Evolutionary conservation across 2,329 filamentous ascomycete genomes (phyloP).

Genomic region (Rachicladosporium sp.): DNA sequence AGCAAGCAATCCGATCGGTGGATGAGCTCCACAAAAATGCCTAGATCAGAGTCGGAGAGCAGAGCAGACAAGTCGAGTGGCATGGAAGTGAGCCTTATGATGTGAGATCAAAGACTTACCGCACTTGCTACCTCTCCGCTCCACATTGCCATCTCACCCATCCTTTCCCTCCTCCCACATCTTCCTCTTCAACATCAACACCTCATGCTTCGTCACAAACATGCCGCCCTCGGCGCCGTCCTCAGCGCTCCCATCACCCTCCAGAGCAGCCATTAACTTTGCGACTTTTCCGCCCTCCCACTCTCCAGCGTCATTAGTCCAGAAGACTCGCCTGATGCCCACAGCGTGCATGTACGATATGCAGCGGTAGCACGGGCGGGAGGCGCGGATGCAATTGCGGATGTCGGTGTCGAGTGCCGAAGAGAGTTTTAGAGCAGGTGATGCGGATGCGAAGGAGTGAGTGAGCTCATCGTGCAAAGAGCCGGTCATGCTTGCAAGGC

Average conservation of each 20-base stretch:
- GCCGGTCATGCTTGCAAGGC: slow-evolving; percentile 9
- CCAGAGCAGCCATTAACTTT: slow-evolving; percentile 36
- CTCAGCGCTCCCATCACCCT: slow-evolving; percentile 16
- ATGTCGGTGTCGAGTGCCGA: slow-evolving; percentile 6
- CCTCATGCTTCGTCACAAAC: slow-evolving; percentile 43
- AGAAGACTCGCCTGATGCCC: slow-evolving; percentile 42
- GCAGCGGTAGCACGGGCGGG: slow-evolving; percentile 41
- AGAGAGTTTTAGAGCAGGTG: not conserved
- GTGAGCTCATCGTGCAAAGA: slow-evolving; percentile 39
- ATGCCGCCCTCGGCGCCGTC: slow-evolving; percentile 18
- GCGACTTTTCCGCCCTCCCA: slow-evolving; percentile 42
- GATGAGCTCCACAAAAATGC: too few species aligned
- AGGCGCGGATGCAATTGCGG: slow-evolving; percentile 23
- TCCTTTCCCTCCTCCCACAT: slow-evolving; percentile 11
- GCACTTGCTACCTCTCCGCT: too few species aligned
- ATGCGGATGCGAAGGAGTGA: slow-evolving; percentile 9
- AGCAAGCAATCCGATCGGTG: too few species aligned
- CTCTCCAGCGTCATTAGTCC: slow-evolving; percentile 37
- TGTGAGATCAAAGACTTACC: too few species aligned
- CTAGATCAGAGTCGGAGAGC: too few species aligned
- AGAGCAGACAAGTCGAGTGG: too few species aligned
- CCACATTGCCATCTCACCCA: too few species aligned
- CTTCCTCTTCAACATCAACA: slow-evolving; percentile 32
- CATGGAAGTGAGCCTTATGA: too few species aligned
- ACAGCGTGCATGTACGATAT: slow-evolving; percentile 40